Conservation (phyloP, 345 rosid species). For the Eucalyptus polybractea region DNA sequence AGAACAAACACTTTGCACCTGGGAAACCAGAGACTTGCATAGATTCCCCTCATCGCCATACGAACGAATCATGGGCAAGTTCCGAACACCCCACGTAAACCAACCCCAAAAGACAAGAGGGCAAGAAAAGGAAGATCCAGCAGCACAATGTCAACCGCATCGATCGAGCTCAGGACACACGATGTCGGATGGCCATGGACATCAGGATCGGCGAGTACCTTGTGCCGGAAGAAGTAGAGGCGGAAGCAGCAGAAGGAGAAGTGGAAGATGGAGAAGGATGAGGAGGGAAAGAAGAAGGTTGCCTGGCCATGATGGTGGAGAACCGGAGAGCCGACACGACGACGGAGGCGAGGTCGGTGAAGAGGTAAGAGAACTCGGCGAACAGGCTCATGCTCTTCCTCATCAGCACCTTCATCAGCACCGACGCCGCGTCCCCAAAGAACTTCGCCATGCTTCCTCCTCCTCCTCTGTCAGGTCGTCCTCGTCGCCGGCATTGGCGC, state of each 20-base stretch:
- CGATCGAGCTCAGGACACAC: background rate
- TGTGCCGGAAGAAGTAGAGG: background rate
- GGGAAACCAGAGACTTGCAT: background rate
- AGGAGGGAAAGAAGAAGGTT: background rate
- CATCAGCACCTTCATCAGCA: background rate
- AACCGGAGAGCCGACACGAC: background rate
- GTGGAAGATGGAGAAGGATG: background rate
- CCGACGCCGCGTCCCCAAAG: background rate
- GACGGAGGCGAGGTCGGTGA: background rate
- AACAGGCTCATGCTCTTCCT: constrained; percentile 1
- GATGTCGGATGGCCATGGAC: background rate
- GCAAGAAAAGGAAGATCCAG: background rate
- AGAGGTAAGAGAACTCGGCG: background rate
- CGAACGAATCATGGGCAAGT: background rate
- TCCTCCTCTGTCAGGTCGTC: background rate
- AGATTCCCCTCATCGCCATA: background rate
- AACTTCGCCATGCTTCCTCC: background rate
- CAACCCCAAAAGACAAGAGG: background rate
- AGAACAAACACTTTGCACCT: background rate
- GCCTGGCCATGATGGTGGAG: background rate
- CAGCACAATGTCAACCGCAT: background rate
- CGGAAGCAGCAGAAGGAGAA: background rate
- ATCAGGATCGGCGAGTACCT: background rate
- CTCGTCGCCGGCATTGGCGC: background rate
- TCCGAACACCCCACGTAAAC: background rate